Base-by-base conservation (phyloP, 805 yeast genomes). In the Hermanozyma aechmeae region DNA sequence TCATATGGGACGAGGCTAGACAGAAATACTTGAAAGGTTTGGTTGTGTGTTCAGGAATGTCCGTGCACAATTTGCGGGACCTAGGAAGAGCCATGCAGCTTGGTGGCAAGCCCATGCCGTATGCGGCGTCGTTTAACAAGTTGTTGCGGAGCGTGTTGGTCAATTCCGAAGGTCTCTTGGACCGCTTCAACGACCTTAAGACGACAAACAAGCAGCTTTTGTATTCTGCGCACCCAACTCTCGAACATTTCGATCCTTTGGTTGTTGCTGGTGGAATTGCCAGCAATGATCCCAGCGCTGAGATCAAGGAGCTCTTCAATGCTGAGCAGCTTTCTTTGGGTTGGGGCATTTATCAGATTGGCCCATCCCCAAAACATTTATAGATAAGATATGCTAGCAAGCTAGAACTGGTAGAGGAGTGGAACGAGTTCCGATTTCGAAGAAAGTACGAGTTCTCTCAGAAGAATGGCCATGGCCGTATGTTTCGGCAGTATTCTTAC, bases 41-140 rank as follows among this genome's bases (percentile, higher is more conserved):
- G 31, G 56, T 82, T 3, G 49, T 82, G 4, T 68, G 74, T 30
- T 78, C 87, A 1, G 94, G 94, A 4, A 78, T 79, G 82, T 64
- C 84, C 5, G 92, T 80, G 14, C 93, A 82, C 51, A 83, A 82
- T 45, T 59, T 82, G 24, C 38, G 73, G 21, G 86, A 79, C 33
- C 27, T 73, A 14, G 59, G 71, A 2, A 15, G 17, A 13, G 37
- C 45, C 3, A 26, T 39, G 21, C 15, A 24, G 5, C 24, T 29
- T 13, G 46, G 46, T 9, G 46, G 45, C 7, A 28, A 24, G 15
- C 38, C 33, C 5, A 49, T 61, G 25, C 70, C 76, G 2, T 80
- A 79, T 45, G 71, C 57, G 5, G 46, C 50, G 21, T 64, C 65
- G 19, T 80, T 81, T 53, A 73, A 73, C 39, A 39, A 49, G 3